phyloP scores from a whole-genome alignment of 2,329 filamentous ascomycete genomes.

The Tympanopsis confertula region DNA sequence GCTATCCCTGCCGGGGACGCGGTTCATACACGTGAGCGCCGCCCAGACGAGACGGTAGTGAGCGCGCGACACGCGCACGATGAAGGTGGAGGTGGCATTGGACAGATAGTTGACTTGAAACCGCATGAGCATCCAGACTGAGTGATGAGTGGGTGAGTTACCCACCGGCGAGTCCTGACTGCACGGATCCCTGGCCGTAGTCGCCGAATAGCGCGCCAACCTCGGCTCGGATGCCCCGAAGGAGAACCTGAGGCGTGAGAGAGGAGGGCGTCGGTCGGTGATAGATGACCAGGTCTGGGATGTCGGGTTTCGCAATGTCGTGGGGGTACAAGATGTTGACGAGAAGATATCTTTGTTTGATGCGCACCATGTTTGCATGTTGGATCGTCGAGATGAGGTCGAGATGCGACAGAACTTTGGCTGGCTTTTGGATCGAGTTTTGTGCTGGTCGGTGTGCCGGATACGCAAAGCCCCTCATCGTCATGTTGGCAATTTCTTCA shows the following conservation, averaged over 20 bases:
- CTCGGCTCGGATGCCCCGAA: slow-evolving; percentile 59
- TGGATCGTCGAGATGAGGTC: background rate
- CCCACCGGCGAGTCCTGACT: slow-evolving; percentile 57
- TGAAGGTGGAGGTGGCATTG: slow-evolving; percentile 83
- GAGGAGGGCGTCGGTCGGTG: slow-evolving; percentile 67
- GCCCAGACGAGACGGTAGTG: slow-evolving; percentile 86
- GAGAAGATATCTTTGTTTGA: slow-evolving; percentile 94
- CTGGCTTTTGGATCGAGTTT: background rate
- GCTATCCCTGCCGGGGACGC: slow-evolving; percentile 47
- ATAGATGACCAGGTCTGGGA: slow-evolving; percentile 58
- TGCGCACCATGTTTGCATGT: slow-evolving; percentile 65
- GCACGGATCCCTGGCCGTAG: slow-evolving; percentile 68
- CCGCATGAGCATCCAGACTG: slow-evolving; percentile 2
- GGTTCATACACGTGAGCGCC: slow-evolving; percentile 69
- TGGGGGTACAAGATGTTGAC: slow-evolving; percentile 83
- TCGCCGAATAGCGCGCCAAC: slow-evolving; percentile 73
- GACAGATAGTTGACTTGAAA: slow-evolving; percentile 79
- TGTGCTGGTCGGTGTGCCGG: background rate
- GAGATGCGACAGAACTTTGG: background rate
- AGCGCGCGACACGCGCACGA: slow-evolving; percentile 70
- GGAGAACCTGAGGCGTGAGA: slow-evolving; percentile 53
- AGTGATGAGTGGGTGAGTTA: slow-evolving; percentile 1
- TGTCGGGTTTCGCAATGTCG: slow-evolving; percentile 21
- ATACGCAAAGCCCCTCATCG: background rate
- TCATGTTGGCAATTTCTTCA: too few relatives aligned